A percentile compares a stretch with the other conserved stretches of the same genome.
Conservation (phyloP, 805 yeast genomes). For the Metschnikowia dekortorum region DNA sequence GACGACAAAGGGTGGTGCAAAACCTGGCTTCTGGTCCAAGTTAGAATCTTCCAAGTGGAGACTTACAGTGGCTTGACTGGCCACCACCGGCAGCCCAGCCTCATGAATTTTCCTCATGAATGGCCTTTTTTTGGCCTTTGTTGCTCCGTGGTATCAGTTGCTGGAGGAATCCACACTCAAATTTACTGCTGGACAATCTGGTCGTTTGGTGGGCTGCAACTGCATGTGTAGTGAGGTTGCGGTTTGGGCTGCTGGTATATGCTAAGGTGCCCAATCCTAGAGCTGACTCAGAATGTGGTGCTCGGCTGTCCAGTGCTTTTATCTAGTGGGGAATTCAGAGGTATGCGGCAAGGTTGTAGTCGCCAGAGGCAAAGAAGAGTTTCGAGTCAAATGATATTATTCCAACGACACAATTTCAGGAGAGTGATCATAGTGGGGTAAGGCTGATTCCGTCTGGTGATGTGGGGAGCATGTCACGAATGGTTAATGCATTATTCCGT, state of each 20-base stretch:
- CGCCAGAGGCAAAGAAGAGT: too few species aligned
- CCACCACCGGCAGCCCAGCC: constrained; percentile 74
- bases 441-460: too few species aligned
- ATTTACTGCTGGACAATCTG: constrained; percentile 75
- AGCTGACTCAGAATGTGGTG: constrained; percentile 44
- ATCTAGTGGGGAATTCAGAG: too few species aligned
- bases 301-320: background rate
- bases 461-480: too few species aligned
- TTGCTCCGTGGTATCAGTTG: constrained; percentile 75
- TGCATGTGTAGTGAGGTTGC: constrained; percentile 48
- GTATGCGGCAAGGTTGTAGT: too few species aligned
- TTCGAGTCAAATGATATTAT: too few species aligned
- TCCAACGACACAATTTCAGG: too few species aligned
- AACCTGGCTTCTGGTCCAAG: constrained; percentile 53
- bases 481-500: too few species aligned
- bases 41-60: constrained; percentile 74
- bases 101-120: constrained; percentile 23
- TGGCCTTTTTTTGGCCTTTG: constrained; percentile 53
- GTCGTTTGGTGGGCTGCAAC: constrained; percentile 73
- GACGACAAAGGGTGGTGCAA: constrained; percentile 40
- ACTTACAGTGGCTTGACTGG: constrained; percentile 62
- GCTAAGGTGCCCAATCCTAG: too few species aligned
- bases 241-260: constrained; percentile 41
- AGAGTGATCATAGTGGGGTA: too few species aligned
- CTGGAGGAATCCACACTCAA: constrained; percentile 62